Percentiles rank a stretch among this genome's conserved stretches.
These are phyloP conservation scores for Crithidia brevicula DNA, from an alignment of 208 protist species.

Conservation along the genomic window DNA sequence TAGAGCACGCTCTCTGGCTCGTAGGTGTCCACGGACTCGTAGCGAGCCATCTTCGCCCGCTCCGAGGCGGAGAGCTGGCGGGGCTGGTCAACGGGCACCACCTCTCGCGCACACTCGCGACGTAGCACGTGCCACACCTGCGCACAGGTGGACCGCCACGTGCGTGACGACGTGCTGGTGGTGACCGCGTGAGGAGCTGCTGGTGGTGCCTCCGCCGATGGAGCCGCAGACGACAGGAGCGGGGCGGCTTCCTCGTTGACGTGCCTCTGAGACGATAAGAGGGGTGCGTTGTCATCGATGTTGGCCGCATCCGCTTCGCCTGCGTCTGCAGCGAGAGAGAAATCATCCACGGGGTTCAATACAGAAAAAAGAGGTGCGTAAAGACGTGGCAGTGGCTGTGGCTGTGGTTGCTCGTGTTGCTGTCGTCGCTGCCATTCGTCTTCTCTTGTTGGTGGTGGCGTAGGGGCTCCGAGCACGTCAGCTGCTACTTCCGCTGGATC, in stretches of 20 bases:
- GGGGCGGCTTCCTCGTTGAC: neutral
- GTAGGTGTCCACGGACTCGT: constrained; percentile 62
- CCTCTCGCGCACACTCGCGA: constrained; percentile 12
- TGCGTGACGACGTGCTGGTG: neutral
- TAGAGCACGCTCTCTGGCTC: constrained; percentile 54
- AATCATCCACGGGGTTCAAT: constrained; percentile 6
- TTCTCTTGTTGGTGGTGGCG: no score
- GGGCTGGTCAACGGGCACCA: constrained; percentile 33
- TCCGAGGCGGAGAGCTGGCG: constrained; percentile 33
- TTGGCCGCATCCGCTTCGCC: neutral
- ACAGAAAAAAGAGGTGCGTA: constrained; percentile 10
- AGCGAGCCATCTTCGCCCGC: constrained; percentile 50
- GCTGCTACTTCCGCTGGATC: no score
- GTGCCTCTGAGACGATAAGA: neutral
- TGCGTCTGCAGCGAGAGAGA: neutral
- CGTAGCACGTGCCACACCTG: constrained; percentile 7
- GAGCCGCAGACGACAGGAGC: no score
- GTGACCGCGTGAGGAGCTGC: neutral
- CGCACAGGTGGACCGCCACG: neutral
- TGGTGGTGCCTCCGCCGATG: no score
- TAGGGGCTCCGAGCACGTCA: no score
- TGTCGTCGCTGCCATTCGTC: no score
- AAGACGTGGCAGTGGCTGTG: neutral
- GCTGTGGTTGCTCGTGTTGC: no score
- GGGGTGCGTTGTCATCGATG: neutral